Evolutionary conservation across 805 yeast genomes (phyloP).

Genomic region (Suhomyces xylopsoci): DNA sequence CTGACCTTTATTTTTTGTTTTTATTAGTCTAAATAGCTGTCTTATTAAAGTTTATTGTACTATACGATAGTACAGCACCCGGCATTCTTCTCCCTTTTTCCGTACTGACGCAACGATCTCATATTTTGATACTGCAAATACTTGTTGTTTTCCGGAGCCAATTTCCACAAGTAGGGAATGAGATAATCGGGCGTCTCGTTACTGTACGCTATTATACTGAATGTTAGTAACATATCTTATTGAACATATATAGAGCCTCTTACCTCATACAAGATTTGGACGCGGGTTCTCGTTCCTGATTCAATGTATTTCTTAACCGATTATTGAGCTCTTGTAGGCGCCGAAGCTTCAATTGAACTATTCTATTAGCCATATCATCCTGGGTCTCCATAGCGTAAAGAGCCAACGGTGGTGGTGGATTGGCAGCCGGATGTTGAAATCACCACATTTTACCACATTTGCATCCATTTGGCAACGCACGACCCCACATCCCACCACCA

Average conservation of each 20-base stretch:
- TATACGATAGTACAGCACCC: constrained; percentile 32
- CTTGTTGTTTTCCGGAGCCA: constrained; percentile 33
- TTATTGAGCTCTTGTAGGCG: constrained; percentile 28
- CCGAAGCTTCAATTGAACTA: constrained; percentile 53
- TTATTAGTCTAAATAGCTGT: not conserved
- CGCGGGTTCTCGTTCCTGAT: constrained; percentile 45
- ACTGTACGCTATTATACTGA: constrained; percentile 40
- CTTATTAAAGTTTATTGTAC: constrained; percentile 7
- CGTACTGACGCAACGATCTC: constrained; percentile 5
- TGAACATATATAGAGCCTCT: not conserved
- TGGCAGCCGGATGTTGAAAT: not conserved
- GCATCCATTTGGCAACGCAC: not conserved
- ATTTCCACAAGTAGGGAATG: constrained; percentile 43
- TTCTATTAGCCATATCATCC: constrained; percentile 28
- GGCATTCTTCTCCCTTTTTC: not conserved
- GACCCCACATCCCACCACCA: not conserved
- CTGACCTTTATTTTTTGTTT: no score
- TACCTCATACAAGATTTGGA: constrained; percentile 10
- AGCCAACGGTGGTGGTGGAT: not conserved
- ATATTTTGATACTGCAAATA: constrained; percentile 25
- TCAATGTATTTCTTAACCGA: constrained; percentile 49
- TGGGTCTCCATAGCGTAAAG: not conserved
- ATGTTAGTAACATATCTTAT: not conserved
- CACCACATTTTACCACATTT: constrained; percentile 1
- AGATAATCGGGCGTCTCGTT: constrained; percentile 46